Evolutionary conservation across 2,329 filamentous ascomycete genomes (phyloP).

Genomic region (Eurotiales sp.): DNA sequence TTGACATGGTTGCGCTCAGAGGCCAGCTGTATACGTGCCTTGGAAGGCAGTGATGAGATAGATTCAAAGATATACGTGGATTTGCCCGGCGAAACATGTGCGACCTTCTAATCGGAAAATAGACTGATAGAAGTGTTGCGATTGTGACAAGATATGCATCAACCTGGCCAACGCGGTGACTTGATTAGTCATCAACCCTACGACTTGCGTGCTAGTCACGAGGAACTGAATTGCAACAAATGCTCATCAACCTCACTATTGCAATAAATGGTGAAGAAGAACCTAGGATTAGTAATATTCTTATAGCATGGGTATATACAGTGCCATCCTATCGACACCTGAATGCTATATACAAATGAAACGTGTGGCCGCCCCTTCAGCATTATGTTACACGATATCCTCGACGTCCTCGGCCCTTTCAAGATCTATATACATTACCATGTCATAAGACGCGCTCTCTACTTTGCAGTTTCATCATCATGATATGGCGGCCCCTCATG

Average conservation of each 20-base stretch:
- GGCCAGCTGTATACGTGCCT: neutral
- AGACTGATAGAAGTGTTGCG: neutral
- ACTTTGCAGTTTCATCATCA: neutral
- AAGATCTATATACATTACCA: neutral
- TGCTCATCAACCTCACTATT: too few relatives aligned
- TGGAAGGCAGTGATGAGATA: neutral
- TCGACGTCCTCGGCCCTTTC: neutral
- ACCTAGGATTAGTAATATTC: too few relatives aligned
- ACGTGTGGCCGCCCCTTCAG: too few relatives aligned
- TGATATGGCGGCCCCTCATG: neutral
- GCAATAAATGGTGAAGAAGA: too few relatives aligned
- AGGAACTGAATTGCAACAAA: too few relatives aligned
- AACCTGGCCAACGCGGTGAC: neutral
- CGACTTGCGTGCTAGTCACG: too few relatives aligned
- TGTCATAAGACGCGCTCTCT: neutral
- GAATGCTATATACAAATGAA: too few relatives aligned
- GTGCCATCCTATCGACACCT: too few relatives aligned
- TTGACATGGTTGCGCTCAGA: conserved; percentile 21
- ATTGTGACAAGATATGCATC: neutral
- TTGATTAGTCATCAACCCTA: conserved; percentile 7
- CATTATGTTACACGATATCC: neutral
- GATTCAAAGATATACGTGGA: neutral
- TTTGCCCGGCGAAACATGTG: conserved; percentile 1
- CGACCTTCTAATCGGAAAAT: neutral
- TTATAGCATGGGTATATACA: too few relatives aligned